Conservation (phyloP, 1,284 basidiomycete genomes). For the Pholiota adiposa region DNA sequence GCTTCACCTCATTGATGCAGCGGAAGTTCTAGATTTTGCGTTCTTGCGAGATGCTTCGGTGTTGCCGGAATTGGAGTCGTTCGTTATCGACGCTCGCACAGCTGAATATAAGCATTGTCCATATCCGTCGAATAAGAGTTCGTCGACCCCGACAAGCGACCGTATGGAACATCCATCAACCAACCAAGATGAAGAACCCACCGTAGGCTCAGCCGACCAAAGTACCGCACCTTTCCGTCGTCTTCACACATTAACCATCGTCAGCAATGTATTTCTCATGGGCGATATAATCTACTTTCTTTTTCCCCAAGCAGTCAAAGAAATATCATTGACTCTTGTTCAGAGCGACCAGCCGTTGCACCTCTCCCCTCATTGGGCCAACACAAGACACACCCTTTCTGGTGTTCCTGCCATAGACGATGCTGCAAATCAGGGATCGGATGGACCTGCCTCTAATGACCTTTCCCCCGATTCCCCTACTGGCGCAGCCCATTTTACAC, state of each 20-base stretch:
- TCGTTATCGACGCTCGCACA: background rate
- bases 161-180: too few relatives aligned
- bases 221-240: background rate
- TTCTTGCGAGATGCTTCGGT: background rate
- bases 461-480: too few relatives aligned
- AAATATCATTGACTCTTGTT: background rate
- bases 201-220: too few relatives aligned
- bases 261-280: background rate
- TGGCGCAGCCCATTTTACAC: too few relatives aligned
- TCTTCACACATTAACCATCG: background rate
- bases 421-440: too few relatives aligned
- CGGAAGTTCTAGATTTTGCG: background rate
- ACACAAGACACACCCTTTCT: too few relatives aligned
- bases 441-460: too few relatives aligned
- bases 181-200: too few relatives aligned
- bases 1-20: background rate
- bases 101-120: background rate
- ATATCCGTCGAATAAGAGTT: too few relatives aligned
- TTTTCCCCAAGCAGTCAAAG: background rate
- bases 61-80: background rate
- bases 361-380: background rate
- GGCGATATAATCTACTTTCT: background rate
- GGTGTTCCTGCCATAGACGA: too few relatives aligned
- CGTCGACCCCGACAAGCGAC: too few relatives aligned
- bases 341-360: background rate